Evolutionary conservation across 1,284 basidiomycete species (phyloP), one percentile per base, ranked within the genome.

Genomic region (Cerrena zonata): DNA sequence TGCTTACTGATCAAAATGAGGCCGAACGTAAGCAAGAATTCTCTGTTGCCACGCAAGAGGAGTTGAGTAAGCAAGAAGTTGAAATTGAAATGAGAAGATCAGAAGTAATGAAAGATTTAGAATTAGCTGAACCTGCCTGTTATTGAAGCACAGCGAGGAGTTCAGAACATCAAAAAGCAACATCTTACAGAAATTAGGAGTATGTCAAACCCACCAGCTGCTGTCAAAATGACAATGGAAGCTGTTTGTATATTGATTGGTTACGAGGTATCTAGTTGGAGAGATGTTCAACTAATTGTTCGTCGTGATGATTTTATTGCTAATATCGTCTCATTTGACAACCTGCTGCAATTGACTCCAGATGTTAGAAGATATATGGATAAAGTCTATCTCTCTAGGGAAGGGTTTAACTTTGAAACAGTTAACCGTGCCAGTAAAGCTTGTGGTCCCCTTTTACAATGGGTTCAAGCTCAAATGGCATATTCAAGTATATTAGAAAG

Each of bases 401-500:
- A 94, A 0, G 85, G 86, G 2, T 99, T 87, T 77, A 98, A 94
- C 69, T 99, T 93, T 65, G 96, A 98, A 65, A 90, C 79, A 5
- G 94, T 99, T 49, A 88, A 99, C 63, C 88, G 90, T 52, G 96
- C 96, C 22, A 94, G 91, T 72, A 92, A 88, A 72, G 97, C 97
- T 23, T 99, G 96, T 66, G 96, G 96, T 41, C 97, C 96, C 19
- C 82, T 99, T 36, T 95, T 96, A 56, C 96, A 97, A 67, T 98
- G 96, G 96, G 94, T 88, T 5, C 82, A 99, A 51, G 96, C 96
- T 1, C 97, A 99, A 70, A 94, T 99, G 41, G 84, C 84, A 39
- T 99, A 92, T 77, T 98, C 96, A 4, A 93, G 96, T 69, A 99
- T 99, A 61, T 74, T 99, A 46, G 96, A 99, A 75, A 92, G 89